Evolutionary conservation across 345 rosid species (phyloP), one percentile per base, ranked within the genome.

Genomic region (Hevea brasiliensis): DNA sequence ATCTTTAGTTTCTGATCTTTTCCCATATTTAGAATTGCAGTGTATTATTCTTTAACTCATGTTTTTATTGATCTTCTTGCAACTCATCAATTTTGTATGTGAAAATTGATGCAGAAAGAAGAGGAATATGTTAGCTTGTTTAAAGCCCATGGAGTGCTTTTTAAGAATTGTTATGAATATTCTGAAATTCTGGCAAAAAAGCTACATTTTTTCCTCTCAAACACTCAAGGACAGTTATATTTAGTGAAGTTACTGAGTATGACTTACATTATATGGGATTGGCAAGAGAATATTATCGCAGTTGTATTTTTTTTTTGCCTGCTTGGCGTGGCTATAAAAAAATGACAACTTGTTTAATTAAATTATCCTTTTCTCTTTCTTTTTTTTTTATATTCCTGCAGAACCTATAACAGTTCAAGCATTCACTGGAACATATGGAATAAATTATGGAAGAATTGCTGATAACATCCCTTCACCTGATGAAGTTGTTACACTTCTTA

Each of bases 401-500:
- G 98, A 74, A 56, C 77, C 81, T 32, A 17, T 62, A 64, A 77
- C 82, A 3, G 85, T 68, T 37, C 82, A 85, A 77, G 91, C 90
- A 59, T 92, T 95, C 76, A 85, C 86, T 0, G 98, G 99, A 72
- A 88, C 98, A 20, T 95, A 92, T 67, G 99, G 99, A 60, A 91
- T 95, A 82, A 95, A 95, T 65, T 95, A 95, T 76, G 99, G 99
- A 71, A 87, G 96, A 80, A 57, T 95, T 32, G 99, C 99, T 7
- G 89, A 95, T 84, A 92, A 95, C 83, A 89, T 95, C 4, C 98
- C 94, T 14, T 87, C 99, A 21, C 99, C 99, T 17, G 93, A 95
- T 24, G 77, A 95, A 75, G 99, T 92, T 63, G 97, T 79, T 15
- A 77, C 75, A 35, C 97, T 95, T 68, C 89, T 95, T 55, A 89